phyloP scores from a whole-genome alignment of 352 stramenopile species.

The Globisporangium nagaii region DNA sequence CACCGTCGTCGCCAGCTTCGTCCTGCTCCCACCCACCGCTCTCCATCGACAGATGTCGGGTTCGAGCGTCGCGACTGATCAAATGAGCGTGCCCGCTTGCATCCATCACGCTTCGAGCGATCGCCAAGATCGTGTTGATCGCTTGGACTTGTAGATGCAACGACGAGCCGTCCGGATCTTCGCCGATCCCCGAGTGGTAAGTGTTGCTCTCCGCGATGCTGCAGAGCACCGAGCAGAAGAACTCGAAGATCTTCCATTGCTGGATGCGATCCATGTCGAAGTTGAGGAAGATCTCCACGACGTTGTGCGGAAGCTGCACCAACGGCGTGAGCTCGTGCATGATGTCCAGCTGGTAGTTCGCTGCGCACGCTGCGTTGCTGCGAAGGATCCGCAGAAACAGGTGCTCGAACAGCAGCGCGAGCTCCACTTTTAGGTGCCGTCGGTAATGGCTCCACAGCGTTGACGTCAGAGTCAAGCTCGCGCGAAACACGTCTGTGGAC shows the following conservation, averaged over 20 bases:
- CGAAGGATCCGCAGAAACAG: slow-evolving; percentile 72
- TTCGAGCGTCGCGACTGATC: slow-evolving; percentile 77
- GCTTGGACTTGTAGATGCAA: slow-evolving; percentile 52
- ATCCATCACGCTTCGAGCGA: slow-evolving; percentile 83
- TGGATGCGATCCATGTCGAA: slow-evolving; percentile 85
- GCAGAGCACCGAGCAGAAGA: slow-evolving; percentile 67
- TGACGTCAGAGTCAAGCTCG: slow-evolving; percentile 56
- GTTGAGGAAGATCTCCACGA: slow-evolving; percentile 86
- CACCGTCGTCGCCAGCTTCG: slow-evolving; percentile 25
- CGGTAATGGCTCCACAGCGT: slow-evolving; percentile 86
- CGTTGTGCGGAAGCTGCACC: slow-evolving; percentile 82
- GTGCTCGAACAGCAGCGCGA: slow-evolving; percentile 80
- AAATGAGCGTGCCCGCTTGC: slow-evolving; percentile 79
- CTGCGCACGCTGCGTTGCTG: slow-evolving; percentile 32
- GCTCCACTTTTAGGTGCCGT: slow-evolving; percentile 75
- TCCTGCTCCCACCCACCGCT: slow-evolving; percentile 83
- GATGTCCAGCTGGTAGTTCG: slow-evolving; percentile 65
- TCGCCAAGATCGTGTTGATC: slow-evolving; percentile 69
- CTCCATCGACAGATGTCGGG: slow-evolving; percentile 75
- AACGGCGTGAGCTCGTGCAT: slow-evolving; percentile 74
- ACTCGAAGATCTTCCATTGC: slow-evolving; percentile 88
- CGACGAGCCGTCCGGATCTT: slow-evolving; percentile 34
- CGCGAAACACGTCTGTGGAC: slow-evolving; percentile 51
- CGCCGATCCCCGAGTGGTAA: slow-evolving; percentile 10
- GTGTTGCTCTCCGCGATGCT: slow-evolving; percentile 60